Base-by-base conservation (phyloP, 2,329 filamentous ascomycete species). In the Coleophoma cylindrospora region DNA sequence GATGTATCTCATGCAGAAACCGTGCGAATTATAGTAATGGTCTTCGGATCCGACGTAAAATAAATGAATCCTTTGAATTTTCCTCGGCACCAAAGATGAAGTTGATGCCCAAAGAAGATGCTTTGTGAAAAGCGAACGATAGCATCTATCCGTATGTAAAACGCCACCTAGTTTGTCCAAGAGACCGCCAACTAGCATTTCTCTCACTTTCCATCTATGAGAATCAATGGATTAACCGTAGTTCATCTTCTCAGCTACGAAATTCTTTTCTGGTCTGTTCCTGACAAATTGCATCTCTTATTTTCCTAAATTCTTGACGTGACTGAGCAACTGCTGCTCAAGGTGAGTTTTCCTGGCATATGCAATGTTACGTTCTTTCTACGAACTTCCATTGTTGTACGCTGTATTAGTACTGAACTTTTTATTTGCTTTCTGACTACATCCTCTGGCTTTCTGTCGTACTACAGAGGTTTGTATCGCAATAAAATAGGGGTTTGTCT, bases 81-180 rank as follows among this genome's bases (percentile, higher is more conserved):
- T 48, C 51, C 57, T 59, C 1, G 60, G 27, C 10, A 2, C 47
- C 49, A 13, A 54, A 32, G 50, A 66, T 47, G 38, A 66, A 60
- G 43, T 61, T 61, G 3, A 65, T 63, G 14, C 64, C 64, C 2
- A 53, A 49, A 21, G 52, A 10, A 13, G 32, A 15, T 8, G 50
- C 50, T 9, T 41, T 43, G n/a, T 54, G 48, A 1, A 54, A 17
- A 2, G 47, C 48, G 17, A 40, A 50, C 32, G 34, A 46, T 47
- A 54, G 11, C 44, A 34, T 22, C 44, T 52, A 17, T 48, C 48
- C 11, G 52, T 50, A 7, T 44, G 15, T 4, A 48, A 38, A 7
- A 50, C 41, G 9, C 52, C 52, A 1, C 38, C 52, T 7, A 21
- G 45, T 11, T 45, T 48, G 32, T 54, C 52, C 5, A 54, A 45